A percentile compares a stretch with the other conserved stretches of the same genome.
These are phyloP conservation scores for Mortierella sp. DNA, from an alignment of 371 early-diverging fungal genomes.

Conservation along the genomic window DNA sequence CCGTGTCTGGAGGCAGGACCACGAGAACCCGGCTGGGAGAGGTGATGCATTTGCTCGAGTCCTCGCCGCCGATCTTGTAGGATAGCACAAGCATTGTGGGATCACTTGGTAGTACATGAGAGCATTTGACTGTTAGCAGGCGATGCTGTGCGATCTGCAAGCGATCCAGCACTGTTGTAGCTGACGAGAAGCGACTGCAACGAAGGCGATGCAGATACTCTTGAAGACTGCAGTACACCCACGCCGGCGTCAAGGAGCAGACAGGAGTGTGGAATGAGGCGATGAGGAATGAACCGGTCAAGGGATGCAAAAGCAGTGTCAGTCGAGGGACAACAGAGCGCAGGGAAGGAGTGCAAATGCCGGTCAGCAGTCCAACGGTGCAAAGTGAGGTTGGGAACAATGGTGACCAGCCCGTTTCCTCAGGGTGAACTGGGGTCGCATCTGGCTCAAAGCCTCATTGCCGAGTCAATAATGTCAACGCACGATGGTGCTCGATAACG, in stretches of 20 bases:
- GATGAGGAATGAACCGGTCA: background rate
- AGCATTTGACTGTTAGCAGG: too few relatives aligned
- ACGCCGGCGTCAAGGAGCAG: too few relatives aligned
- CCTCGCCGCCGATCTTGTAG: conserved; percentile 25
- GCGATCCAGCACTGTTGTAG: too few relatives aligned
- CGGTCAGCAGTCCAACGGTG: background rate
- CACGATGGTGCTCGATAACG: too few relatives aligned
- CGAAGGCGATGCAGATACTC: too few relatives aligned
- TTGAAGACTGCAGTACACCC: too few relatives aligned
- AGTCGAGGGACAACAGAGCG: background rate
- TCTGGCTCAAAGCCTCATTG: background rate
- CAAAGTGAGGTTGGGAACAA: conserved; percentile 15
- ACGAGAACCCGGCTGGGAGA: conserved; percentile 27
- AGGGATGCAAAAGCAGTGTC: background rate
- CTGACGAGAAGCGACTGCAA: too few relatives aligned
- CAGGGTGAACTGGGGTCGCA: conserved; percentile 8
- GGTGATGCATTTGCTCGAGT: conserved; percentile 4
- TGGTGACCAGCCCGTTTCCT: background rate
- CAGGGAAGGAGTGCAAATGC: background rate
- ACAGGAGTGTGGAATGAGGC: background rate
- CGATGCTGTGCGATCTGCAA: too few relatives aligned
- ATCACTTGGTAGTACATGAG: background rate
- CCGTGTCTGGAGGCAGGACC: conserved; percentile 36
- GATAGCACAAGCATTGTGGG: conserved; percentile 28
- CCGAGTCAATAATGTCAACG: too few relatives aligned